Evolutionary conservation across 1,284 basidiomycete genomes (phyloP).

Genomic region (Malassezia dermatis): DNA sequence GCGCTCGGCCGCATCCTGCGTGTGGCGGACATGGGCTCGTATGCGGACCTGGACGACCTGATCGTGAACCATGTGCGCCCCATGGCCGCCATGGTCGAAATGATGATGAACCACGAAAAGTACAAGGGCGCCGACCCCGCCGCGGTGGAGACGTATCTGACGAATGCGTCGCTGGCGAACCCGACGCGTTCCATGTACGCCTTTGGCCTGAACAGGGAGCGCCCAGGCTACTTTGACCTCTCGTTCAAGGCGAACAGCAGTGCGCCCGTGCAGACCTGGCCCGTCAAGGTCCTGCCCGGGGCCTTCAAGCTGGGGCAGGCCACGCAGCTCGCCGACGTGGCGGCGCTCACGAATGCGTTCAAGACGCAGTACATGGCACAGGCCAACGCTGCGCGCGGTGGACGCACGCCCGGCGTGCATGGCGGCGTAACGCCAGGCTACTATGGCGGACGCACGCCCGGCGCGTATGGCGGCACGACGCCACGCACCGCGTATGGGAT

Average conservation of each 20-base stretch:
- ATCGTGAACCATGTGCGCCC: constrained; percentile 95
- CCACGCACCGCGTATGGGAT: constrained; percentile 5
- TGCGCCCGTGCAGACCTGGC: constrained; percentile 45
- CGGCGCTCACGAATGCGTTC: constrained; percentile 44
- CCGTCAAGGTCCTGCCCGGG: constrained; percentile 45
- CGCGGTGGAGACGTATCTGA: constrained; percentile 54
- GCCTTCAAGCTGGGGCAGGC: constrained; percentile 43
- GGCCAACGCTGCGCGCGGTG: constrained; percentile 24
- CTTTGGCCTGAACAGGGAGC: constrained; percentile 79
- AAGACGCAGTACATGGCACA: constrained; percentile 47
- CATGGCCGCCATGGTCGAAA: constrained; percentile 84
- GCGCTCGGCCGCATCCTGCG: constrained; percentile 62
- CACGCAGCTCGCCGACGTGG: constrained; percentile 40
- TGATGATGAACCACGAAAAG: constrained; percentile 90
- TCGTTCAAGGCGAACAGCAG: constrained; percentile 72
- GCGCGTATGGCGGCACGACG: constrained; percentile 7
- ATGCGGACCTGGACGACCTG: constrained; percentile 90
- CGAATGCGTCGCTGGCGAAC: constrained; percentile 63
- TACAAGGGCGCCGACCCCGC: constrained; percentile 81
- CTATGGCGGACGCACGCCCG: constrained; percentile 13
- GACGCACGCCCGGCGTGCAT: constrained; percentile 26
- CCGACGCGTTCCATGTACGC: constrained; percentile 90
- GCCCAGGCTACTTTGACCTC: constrained; percentile 83
- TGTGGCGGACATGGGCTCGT: constrained; percentile 67
- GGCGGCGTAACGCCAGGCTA: constrained; percentile 18